Conservation (phyloP, 139 green algal genomes). For the Diplosphaera chodatii region DNA sequence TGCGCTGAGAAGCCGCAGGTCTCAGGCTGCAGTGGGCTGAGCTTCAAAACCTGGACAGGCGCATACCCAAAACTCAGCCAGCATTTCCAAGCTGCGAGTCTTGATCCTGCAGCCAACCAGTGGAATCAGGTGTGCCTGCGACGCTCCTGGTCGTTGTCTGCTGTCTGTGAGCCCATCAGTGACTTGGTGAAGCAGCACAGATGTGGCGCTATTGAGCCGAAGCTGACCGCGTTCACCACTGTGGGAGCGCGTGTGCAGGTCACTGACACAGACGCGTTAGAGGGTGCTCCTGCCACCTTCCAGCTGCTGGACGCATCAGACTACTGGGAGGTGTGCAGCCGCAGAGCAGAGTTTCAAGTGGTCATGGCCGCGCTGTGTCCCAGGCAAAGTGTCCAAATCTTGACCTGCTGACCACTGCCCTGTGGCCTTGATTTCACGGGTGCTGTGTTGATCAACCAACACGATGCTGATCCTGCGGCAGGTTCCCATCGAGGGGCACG, state of each 20-base stretch:
- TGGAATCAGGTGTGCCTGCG: slow-evolving; percentile 66
- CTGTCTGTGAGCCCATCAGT: too few relatives aligned
- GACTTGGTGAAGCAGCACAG: too few relatives aligned
- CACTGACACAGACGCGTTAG: slow-evolving; percentile 24
- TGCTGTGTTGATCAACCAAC: too few relatives aligned
- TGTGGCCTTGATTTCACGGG: too few relatives aligned
- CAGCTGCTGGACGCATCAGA: slow-evolving; percentile 23
- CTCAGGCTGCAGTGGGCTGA: slow-evolving; percentile 25
- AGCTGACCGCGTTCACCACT: too few relatives aligned
- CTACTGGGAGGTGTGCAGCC: slow-evolving; percentile 39
- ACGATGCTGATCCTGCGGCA: neutral
- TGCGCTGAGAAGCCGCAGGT: slow-evolving; percentile 49
- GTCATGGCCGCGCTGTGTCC: too few relatives aligned
- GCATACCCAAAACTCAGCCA: slow-evolving; percentile 38
- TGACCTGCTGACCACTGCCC: too few relatives aligned
- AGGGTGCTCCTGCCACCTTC: slow-evolving; percentile 28
- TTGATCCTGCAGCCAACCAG: slow-evolving; percentile 55
- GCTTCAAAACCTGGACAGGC: slow-evolving; percentile 49
- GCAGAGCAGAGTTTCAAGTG: too few relatives aligned
- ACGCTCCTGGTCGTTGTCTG: too few relatives aligned
- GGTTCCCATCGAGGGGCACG: slow-evolving; percentile 25
- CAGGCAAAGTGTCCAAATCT: too few relatives aligned
- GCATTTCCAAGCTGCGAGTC: slow-evolving; percentile 48
- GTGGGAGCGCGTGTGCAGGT: slow-evolving; percentile 21
- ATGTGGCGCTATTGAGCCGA: too few relatives aligned